Evolutionary conservation across 2,329 filamentous ascomycete genomes (phyloP).

Genomic region (Paraconiothyrium brasiliense): DNA sequence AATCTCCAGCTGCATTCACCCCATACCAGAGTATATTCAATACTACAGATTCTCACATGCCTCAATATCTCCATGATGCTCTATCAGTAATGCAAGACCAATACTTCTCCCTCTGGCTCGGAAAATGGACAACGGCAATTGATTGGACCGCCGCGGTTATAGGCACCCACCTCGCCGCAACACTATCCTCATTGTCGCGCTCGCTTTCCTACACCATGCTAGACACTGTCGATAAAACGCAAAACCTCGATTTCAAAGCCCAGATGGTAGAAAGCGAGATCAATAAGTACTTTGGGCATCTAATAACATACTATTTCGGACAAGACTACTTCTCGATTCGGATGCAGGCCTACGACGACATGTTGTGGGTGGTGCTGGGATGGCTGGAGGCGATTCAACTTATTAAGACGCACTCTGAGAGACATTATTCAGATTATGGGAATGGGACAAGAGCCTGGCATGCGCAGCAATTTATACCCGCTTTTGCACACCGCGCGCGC

Average conservation of each 20-base stretch:
- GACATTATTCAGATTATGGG: constrained; percentile 62
- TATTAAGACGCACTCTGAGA: constrained; percentile 71
- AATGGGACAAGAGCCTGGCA: constrained; percentile 66
- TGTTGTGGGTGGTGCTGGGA: constrained; percentile 92
- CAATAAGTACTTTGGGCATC: constrained; percentile 81
- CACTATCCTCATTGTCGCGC: constrained; percentile 74
- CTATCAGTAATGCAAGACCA: constrained; percentile 78
- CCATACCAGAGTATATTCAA: not conserved
- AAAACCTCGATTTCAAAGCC: constrained; percentile 45
- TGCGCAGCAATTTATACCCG: constrained; percentile 75
- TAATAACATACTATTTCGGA: constrained; percentile 82
- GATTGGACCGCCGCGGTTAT: constrained; percentile 94
- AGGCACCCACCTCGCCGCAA: constrained; percentile 79
- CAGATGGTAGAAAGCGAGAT: constrained; percentile 78
- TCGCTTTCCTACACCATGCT: constrained; percentile 60
- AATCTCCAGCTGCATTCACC: not conserved
- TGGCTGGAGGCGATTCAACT: constrained; percentile 88
- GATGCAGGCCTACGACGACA: constrained; percentile 88
- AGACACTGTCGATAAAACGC: constrained; percentile 37
- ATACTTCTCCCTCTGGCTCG: constrained; percentile 80
- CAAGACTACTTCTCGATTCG: constrained; percentile 81
- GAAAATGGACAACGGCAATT: constrained; percentile 85
- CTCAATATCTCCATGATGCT: constrained; percentile 59
- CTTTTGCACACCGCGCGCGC: constrained; percentile 83
- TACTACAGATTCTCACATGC: constrained; percentile 21